Evolutionary conservation across 2,329 filamentous ascomycete genomes (phyloP), one percentile per base, ranked within the genome.

Genomic region (Colletotrichum horii): DNA sequence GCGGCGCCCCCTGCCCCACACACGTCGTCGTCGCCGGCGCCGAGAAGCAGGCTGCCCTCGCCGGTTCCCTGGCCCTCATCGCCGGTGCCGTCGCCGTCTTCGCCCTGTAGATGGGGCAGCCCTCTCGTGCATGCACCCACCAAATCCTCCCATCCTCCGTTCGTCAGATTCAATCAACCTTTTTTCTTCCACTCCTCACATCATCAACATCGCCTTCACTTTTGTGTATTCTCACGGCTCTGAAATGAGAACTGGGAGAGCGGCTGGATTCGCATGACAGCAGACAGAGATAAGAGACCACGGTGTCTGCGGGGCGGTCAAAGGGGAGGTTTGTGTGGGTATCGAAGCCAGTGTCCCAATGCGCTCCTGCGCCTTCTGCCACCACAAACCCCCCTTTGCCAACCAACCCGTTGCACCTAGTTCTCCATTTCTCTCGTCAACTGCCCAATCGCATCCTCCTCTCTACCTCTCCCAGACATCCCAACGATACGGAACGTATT

Each of bases 11-110:
- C 24, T 34, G 55, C 48, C 56, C 38, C 38, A 43, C 64, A 3
- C 58, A 69, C 73, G 76, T 76, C 68, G 65, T 69, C 43, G 69
- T 71, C 65, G 65, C 61, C n/a, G 68, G 73, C 28, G 67, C 73
- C 52, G 64, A 58, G 52, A 69, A 56, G 64, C 65, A 70, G 56
- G 56, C 64, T 16, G 34, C 19, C 28, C 67, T 55, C 32, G 67
- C 62, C 15, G 58, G 58, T 24, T 64, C 48, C 14, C 7, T 76
- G 22, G 68, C 75, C 16, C 22, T 77, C 26, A 34, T 64, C 16
- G 75, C 65, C 16, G 68, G 62, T 32, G 60, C 71, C 69, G 36
- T 64, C 26, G 75, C 72, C 68, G 65, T 61, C 28, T 19, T 75
- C 8, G 75, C 58, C 16, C 30, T 76, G 64, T 76, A 74, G 66